Evolutionary conservation across 225 moss, liverwort and hornwort species (phyloP).

Genomic region (Climacium dendroides): DNA sequence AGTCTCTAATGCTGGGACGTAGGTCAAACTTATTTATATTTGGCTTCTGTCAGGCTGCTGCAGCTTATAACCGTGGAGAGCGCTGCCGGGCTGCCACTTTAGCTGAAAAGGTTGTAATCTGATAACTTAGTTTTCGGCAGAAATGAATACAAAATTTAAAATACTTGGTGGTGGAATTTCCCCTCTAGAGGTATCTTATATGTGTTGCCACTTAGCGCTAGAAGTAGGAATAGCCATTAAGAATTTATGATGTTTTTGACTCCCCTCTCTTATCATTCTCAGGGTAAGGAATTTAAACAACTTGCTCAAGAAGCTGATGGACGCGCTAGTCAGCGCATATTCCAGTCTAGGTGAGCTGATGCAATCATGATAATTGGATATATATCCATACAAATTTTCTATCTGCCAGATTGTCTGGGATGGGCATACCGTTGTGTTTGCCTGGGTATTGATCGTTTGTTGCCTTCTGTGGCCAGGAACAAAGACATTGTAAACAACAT

Average conservation of each 20-base stretch:
- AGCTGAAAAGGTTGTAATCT: constrained; percentile 38
- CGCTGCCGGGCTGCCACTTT: constrained; percentile 42
- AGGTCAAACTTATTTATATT: neutral
- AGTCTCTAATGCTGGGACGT: neutral
- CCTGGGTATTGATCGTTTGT: neutral
- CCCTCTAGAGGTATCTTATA: neutral
- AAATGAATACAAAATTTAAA: neutral
- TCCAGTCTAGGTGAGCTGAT: constrained; percentile 42
- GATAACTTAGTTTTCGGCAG: neutral
- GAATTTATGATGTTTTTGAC: neutral
- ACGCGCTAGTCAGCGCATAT: constrained; percentile 57
- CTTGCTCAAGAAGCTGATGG: constrained; percentile 51
- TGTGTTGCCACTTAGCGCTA: neutral
- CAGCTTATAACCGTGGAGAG: constrained; percentile 66
- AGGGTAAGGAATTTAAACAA: constrained; percentile 54
- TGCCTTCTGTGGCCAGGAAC: constrained; percentile 24
- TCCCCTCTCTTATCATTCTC: neutral
- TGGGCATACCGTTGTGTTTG: neutral
- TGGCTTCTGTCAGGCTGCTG: constrained; percentile 34
- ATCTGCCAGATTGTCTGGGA: neutral
- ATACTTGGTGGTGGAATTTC: neutral
- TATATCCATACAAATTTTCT: neutral
- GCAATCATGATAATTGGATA: neutral
- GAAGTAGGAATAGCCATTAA: neutral
- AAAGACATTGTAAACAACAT: constrained; percentile 62